Conservation (phyloP, 225 moss, liverwort and hornwort species). For the Marchantia paleacea region DNA sequence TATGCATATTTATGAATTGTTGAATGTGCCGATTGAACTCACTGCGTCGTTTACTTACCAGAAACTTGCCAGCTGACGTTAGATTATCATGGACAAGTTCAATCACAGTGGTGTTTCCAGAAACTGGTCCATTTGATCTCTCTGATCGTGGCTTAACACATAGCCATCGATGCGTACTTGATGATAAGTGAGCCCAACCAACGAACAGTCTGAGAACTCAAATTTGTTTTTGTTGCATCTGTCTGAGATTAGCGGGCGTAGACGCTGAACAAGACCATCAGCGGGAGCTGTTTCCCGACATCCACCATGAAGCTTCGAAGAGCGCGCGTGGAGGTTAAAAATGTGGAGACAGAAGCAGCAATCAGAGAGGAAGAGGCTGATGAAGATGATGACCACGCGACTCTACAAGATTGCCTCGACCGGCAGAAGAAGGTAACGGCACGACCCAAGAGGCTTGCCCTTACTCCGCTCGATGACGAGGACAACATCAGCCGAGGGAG, state of each 20-base stretch:
- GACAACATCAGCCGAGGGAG: background rate
- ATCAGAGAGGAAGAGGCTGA: background rate
- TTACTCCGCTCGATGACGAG: constrained; percentile 17
- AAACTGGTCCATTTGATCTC: too few species aligned
- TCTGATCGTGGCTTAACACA: too few species aligned
- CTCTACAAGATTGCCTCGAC: constrained; percentile 21
- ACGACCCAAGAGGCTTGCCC: background rate
- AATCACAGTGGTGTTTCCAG: too few species aligned
- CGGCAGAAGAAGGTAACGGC: background rate
- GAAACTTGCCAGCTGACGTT: too few species aligned
- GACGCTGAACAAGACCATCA: background rate
- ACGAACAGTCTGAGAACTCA: background rate
- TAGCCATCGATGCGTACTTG: too few species aligned
- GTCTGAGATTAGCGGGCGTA: background rate
- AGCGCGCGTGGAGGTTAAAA: background rate
- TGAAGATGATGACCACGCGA: constrained; percentile 24
- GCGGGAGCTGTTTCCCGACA: background rate
- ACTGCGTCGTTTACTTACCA: too few species aligned
- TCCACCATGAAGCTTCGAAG: background rate
- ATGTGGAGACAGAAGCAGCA: background rate
- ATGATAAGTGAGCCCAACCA: too few species aligned
- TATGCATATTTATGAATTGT: too few species aligned
- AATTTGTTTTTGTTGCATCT: background rate
- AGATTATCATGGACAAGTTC: too few species aligned
- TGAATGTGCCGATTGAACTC: too few species aligned